Evolutionary conservation across 352 stramenopile genomes (phyloP).

Genomic region (Aphanomyces stellatus): DNA sequence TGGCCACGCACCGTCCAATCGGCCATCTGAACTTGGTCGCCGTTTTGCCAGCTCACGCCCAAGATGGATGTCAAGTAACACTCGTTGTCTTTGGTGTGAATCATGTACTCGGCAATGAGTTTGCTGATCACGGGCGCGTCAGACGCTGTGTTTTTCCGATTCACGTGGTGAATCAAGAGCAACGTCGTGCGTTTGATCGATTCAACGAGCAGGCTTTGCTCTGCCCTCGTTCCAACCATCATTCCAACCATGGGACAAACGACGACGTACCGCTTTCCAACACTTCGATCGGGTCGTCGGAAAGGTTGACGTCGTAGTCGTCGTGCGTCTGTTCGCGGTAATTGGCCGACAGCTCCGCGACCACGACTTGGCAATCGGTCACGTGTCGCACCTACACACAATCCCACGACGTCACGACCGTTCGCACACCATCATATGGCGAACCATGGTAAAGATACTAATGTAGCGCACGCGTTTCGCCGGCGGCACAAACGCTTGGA

Average conservation of each 20-base stretch:
- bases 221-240: background rate
- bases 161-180: conserved; percentile 11
- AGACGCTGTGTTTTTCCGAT: conserved; percentile 1
- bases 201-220: conserved; percentile 12
- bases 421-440: background rate
- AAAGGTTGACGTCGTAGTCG: conserved; percentile 5
- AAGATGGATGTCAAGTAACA: conserved; percentile 15
- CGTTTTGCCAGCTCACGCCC: conserved; percentile 15
- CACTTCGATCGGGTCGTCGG: conserved; percentile 15
- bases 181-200: conserved; percentile 11
- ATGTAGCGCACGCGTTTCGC: conserved; percentile 19
- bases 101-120: conserved; percentile 17
- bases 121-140: conserved; percentile 11
- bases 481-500: conserved; percentile 12
- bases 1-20: background rate
- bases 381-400: background rate
- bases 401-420: background rate
- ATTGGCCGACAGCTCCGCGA: conserved; percentile 6
- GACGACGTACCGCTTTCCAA: background rate
- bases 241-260: background rate
- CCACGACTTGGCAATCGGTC: conserved; percentile 16
- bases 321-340: conserved; percentile 14
- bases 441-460: conserved; percentile 17
- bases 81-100: conserved; percentile 16
- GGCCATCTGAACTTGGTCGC: conserved; percentile 14